Percentiles rank a stretch among this genome's conserved stretches.
phyloP scores from a whole-genome alignment of 2,329 filamentous ascomycete species.

The Diaporthe citrichinensis region DNA sequence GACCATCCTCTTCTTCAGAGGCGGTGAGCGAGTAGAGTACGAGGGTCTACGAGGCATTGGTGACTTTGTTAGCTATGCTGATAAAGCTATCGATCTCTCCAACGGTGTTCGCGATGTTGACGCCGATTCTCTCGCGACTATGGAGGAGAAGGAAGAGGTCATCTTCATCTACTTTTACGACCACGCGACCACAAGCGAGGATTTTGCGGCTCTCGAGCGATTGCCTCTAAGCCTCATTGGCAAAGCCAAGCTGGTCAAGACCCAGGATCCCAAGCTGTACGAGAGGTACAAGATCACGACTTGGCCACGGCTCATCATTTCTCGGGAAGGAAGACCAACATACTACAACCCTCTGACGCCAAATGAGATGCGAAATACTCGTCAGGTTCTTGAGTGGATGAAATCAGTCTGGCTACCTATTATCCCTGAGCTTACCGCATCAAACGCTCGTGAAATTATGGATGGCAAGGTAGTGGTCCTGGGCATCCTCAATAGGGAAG shows the following conservation, averaged over 20 bases:
- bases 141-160: constrained; percentile 95
- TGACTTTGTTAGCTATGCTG: constrained; percentile 88
- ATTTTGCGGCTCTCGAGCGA: constrained; percentile 89
- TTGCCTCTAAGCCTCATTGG: constrained; percentile 91
- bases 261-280: constrained; percentile 80
- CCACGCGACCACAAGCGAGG: constrained; percentile 91
- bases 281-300: constrained; percentile 95
- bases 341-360: constrained; percentile 92
- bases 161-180: constrained; percentile 99
- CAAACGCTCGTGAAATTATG: constrained; percentile 96
- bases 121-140: constrained; percentile 79
- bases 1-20: constrained; percentile 92
- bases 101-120: constrained; percentile 86
- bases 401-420: constrained; percentile 95
- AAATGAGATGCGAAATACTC: constrained; percentile 90
- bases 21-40: constrained; percentile 93
- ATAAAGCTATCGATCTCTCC: constrained; percentile 85
- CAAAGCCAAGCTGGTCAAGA: constrained; percentile 90
- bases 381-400: constrained; percentile 91
- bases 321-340: constrained; percentile 87
- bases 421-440: constrained; percentile 91
- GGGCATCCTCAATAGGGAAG: constrained; percentile 85
- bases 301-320: constrained; percentile 93
- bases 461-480: constrained; percentile 94
- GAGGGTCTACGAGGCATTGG: constrained; percentile 91